Conservation (phyloP, 768 basidiomycete genomes). For the Suillus plorans region DNA sequence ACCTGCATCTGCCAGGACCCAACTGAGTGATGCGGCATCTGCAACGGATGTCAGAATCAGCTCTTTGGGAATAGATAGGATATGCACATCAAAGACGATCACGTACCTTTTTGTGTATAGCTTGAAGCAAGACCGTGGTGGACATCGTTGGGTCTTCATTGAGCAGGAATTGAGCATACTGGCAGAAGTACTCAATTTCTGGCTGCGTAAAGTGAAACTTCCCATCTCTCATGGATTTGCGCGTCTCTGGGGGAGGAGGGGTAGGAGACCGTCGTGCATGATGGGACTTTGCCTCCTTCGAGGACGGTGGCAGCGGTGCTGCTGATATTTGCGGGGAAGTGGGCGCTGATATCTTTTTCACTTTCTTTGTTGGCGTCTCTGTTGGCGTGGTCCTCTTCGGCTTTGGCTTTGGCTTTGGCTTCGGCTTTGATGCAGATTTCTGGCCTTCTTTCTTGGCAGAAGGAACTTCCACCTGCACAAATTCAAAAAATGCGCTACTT, state of each 20-base stretch:
- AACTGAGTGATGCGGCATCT: conserved; percentile 62
- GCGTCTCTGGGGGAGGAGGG: conserved; percentile 41
- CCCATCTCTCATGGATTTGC: conserved; percentile 24
- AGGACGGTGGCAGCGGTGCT: background rate
- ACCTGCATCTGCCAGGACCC: conserved; percentile 53
- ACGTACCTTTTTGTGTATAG: conserved; percentile 47
- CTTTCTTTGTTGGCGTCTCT: conserved; percentile 13
- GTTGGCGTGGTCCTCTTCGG: conserved; percentile 5
- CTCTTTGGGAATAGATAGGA: background rate
- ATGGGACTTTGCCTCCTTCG: conserved; percentile 6
- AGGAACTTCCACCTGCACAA: conserved; percentile 13
- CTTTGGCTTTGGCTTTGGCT: conserved; percentile 2
- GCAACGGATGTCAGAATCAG: conserved; percentile 2
- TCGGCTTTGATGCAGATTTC: background rate
- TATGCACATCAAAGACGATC: background rate
- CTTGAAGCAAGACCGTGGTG: conserved; percentile 34
- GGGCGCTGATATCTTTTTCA: conserved; percentile 6
- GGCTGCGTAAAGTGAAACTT: conserved; percentile 47
- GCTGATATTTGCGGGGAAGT: background rate
- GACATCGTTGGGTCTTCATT: conserved; percentile 48
- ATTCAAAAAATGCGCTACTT: conserved; percentile 11
- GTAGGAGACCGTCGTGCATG: conserved; percentile 38
- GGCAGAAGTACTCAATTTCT: conserved; percentile 49
- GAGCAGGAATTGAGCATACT: conserved; percentile 46
- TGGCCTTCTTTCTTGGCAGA: conserved; percentile 5